phyloP scores from a whole-genome alignment of 345 rosid species.

The Noccaea caerulescens region DNA sequence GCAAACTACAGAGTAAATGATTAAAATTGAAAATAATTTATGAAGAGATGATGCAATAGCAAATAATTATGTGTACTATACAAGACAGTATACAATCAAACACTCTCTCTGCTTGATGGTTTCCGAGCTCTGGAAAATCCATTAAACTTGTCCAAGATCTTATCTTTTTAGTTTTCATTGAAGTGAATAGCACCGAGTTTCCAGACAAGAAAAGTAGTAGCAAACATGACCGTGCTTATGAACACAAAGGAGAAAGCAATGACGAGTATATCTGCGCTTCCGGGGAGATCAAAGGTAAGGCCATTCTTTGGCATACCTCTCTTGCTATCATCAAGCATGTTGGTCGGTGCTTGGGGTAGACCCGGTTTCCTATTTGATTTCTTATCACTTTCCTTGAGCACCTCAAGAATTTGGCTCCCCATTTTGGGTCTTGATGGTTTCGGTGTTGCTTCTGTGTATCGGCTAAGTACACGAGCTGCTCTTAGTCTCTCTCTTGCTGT shows the following conservation, averaged over 20 bases:
- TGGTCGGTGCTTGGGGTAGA: slow-evolving; percentile 85
- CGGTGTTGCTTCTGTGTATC: slow-evolving; percentile 60
- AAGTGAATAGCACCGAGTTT: slow-evolving; percentile 93
- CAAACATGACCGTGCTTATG: slow-evolving; percentile 87
- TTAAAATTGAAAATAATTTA: neutral
- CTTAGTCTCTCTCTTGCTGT: slow-evolving; percentile 84
- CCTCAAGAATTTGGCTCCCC: slow-evolving; percentile 79
- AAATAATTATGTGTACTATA: slow-evolving; percentile 21
- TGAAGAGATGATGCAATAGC: slow-evolving; percentile 19
- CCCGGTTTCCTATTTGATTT: slow-evolving; percentile 71
- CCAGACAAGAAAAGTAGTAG: slow-evolving; percentile 87
- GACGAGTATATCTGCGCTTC: slow-evolving; percentile 69
- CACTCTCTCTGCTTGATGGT: slow-evolving; percentile 15
- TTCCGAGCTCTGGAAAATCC: neutral
- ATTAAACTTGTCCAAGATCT: slow-evolving; percentile 18
- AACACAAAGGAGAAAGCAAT: slow-evolving; percentile 72
- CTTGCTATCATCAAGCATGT: slow-evolving; percentile 85
- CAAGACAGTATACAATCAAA: neutral
- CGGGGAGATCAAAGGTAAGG: slow-evolving; percentile 77
- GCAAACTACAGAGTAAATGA: neutral
- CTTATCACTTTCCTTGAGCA: slow-evolving; percentile 70
- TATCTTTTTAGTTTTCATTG: slow-evolving; percentile 54
- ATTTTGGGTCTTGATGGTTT: slow-evolving; percentile 60
- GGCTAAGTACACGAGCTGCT: slow-evolving; percentile 82
- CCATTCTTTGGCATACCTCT: slow-evolving; percentile 83